Base-by-base conservation (phyloP, 2,329 filamentous ascomycete genomes). In the Penicillium concentricum region DNA sequence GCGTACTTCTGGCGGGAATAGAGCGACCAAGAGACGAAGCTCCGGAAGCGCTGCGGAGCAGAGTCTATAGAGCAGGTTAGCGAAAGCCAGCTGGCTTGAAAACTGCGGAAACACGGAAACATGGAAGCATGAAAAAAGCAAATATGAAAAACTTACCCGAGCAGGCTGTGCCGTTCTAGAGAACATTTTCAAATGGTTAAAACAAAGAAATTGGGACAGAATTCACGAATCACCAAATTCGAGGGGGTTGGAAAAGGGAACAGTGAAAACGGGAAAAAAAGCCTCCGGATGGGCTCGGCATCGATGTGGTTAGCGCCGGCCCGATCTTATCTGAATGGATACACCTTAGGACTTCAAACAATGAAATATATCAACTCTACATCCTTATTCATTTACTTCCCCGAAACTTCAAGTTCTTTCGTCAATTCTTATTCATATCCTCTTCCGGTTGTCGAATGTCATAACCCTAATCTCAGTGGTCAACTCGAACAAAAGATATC, bases 31-130 rank as follows among this genome's bases (percentile, higher is more conserved):
- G 67, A 70, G 78, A 79, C 63, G 78, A 69, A 61, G 77, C 73
- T 68, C 76, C 75, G 68, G 76, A 75, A 69, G 78, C 78, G 73
- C 78, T 78, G 74, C 82, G 82, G 74, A 85, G 78, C 69, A 85
- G 78, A 70, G 80, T 80, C 83, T 85, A 68, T 75, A 58, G 32
- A 63, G 71, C 72, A 34, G 18, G 34, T 75, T 75, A 76, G 74
- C 69, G 70, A 61, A 69, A 50, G 47, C 39, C 38, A 44, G 35
- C 13, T 35, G 28, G 7, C 10, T 15, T 20, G 10, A 9, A 26
- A 51, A n/a, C 9, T 20, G 15, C 71, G 62, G 76, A 72, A 71
- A 78, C 71, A 78, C 71, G 62, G 76, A 72, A 71, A 78, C 71
- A 78, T 69, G 28, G 59, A 26, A 4, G 24, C 24, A 26, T 26